Evolutionary conservation across 306 rosid species (phyloP).

Genomic region (Acacia melanoxylon): DNA sequence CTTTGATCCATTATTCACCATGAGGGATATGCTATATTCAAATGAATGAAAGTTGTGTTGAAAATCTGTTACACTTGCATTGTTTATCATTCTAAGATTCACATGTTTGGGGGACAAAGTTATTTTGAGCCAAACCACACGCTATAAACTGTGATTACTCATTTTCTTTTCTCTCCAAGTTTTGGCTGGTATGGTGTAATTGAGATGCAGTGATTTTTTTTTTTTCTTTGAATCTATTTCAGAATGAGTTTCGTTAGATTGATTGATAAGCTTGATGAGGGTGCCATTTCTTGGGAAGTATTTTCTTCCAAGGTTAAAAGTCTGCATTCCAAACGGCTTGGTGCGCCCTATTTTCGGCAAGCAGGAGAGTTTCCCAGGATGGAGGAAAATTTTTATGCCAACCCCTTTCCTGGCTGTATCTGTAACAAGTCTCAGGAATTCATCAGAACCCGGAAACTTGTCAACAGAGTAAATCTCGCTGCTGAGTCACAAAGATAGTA

Average conservation of each 20-base stretch:
- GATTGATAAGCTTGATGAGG: constrained; percentile 65
- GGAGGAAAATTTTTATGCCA: constrained; percentile 94
- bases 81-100: not conserved
- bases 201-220: constrained; percentile 1
- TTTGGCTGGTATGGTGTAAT: not conserved
- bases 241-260: constrained; percentile 76
- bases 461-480: constrained; percentile 34
- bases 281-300: constrained; percentile 60
- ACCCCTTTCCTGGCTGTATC: constrained; percentile 91
- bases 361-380: constrained; percentile 74
- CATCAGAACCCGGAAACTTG: constrained; percentile 35
- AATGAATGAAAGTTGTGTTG: not conserved
- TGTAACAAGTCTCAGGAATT: constrained; percentile 63
- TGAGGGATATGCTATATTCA: not conserved
- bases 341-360: constrained; percentile 74
- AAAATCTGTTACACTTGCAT: not conserved
- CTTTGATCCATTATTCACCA: not conserved
- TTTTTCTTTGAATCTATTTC: constrained; percentile 26
- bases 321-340: constrained; percentile 69
- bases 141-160: not conserved
- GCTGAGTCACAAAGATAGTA: constrained; percentile 48
- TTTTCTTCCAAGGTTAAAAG: constrained; percentile 61
- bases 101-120: not conserved
- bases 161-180: not conserved
- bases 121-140: not conserved